Evolutionary conservation across 2,329 filamentous ascomycete genomes (phyloP).

Genomic region (Leptographium wingfieldii): DNA sequence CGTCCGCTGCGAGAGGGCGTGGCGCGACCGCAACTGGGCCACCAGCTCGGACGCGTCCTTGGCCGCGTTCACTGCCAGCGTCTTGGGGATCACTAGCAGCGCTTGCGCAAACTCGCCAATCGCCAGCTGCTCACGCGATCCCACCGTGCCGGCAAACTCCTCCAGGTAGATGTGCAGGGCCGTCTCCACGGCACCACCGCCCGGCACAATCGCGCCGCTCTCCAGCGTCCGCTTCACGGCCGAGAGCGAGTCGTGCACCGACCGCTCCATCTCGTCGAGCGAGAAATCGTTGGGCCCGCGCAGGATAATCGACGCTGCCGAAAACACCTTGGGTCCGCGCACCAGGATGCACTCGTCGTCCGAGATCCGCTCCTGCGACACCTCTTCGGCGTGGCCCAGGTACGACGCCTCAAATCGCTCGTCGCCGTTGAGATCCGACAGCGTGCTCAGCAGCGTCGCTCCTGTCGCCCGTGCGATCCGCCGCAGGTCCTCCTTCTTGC

Average conservation of each 20-base stretch:
- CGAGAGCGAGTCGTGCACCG: constrained; percentile 90
- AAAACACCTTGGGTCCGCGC: constrained; percentile 90
- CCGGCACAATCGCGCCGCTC: constrained; percentile 91
- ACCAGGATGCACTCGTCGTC: constrained; percentile 97
- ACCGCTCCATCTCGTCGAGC: constrained; percentile 98
- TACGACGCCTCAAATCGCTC: constrained; percentile 89
- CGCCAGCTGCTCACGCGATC: constrained; percentile 91
- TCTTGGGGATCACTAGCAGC: constrained; percentile 90
- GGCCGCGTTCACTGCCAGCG: constrained; percentile 89
- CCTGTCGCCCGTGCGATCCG: constrained; percentile 94
- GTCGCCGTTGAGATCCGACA: constrained; percentile 94
- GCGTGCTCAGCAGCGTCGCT: constrained; percentile 79
- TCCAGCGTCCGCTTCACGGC: constrained; percentile 96
- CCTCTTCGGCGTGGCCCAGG: constrained; percentile 85
- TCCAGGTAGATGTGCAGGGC: constrained; percentile 98
- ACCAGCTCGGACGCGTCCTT: constrained; percentile 94
- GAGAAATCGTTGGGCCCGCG: constrained; percentile 93
- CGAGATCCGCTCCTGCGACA: constrained; percentile 95
- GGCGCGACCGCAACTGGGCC: constrained; percentile 84
- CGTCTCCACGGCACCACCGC: constrained; percentile 95
- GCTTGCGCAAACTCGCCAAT: constrained; percentile 96
- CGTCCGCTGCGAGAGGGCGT: constrained; percentile 86
- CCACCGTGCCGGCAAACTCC: constrained; percentile 94
- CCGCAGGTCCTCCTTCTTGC: constrained; percentile 96
- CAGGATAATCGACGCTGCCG: constrained; percentile 89